Conservation (phyloP, 1,139 yeast genomes). For the Wickerhamomyces sp. region DNA sequence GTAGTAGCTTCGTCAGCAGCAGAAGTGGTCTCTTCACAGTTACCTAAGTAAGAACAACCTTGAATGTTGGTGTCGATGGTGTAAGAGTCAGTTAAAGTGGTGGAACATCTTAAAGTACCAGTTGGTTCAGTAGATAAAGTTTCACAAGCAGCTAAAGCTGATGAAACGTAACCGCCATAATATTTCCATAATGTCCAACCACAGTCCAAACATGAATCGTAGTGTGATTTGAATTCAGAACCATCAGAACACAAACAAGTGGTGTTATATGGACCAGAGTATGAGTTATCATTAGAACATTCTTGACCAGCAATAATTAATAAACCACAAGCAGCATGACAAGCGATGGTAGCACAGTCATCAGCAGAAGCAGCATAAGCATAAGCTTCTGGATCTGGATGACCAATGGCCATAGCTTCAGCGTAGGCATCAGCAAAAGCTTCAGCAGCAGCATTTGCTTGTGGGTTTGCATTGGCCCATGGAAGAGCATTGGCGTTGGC, state of each 20-base stretch:
- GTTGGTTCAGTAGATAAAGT: conserved; percentile 23
- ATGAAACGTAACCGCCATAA: conserved; percentile 23
- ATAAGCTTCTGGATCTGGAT: conserved; percentile 12
- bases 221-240: conserved; percentile 17
- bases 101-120: conserved; percentile 20
- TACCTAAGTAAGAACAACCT: conserved; percentile 16
- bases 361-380: conserved; percentile 12
- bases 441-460: conserved; percentile 9
- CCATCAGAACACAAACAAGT: conserved; percentile 23
- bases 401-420: conserved; percentile 11
- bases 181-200: conserved; percentile 29
- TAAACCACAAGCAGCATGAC: conserved; percentile 12
- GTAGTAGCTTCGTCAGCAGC: conserved; percentile 9
- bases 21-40: conserved; percentile 8
- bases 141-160: conserved; percentile 23
- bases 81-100: conserved; percentile 21
- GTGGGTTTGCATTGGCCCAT: conserved; percentile 11
- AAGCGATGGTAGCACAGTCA: conserved; percentile 10
- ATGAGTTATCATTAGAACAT: conserved; percentile 7
- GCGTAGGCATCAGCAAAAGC: conserved; percentile 11
- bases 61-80: conserved; percentile 14
- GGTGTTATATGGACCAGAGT: conserved; percentile 17
- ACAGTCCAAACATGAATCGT: conserved; percentile 26
- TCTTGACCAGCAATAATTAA: conserved; percentile 6
- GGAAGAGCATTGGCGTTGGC: conserved; percentile 3